These are phyloP conservation scores for Heritiera fomes DNA, from an alignment of 345 rosid genomes.

Conservation along the genomic window DNA sequence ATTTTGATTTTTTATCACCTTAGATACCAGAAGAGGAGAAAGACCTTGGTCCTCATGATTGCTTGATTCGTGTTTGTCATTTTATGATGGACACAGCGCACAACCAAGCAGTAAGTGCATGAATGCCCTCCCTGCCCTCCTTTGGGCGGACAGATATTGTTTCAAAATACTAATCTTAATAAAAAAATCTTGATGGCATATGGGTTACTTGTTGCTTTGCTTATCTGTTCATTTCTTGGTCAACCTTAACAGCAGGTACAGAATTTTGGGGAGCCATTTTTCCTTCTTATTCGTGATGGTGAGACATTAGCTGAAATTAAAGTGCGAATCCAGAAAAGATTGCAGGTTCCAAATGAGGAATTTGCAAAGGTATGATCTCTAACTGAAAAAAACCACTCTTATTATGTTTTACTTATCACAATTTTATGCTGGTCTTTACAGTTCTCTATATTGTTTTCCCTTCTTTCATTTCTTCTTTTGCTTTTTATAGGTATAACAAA, in stretches of 20 bases:
- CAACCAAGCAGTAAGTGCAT: conserved; percentile 44
- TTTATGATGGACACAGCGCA: conserved; percentile 59
- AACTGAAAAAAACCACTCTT: background rate
- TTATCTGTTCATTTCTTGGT: background rate
- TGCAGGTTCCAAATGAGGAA: conserved; percentile 70
- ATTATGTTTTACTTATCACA: background rate
- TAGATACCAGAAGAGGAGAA: conserved; percentile 77
- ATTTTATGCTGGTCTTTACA: conserved; percentile 11
- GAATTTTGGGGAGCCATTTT: conserved; percentile 78
- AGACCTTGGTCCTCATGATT: conserved; percentile 59
- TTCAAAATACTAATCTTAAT: background rate
- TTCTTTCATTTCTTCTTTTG: background rate
- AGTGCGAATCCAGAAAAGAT: conserved; percentile 61
- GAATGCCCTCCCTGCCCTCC: background rate
- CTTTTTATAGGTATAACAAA: background rate
- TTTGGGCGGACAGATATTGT: background rate
- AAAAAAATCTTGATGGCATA: background rate
- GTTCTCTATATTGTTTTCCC: background rate
- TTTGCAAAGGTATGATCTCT: conserved; percentile 48
- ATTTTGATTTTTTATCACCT: conserved; percentile 14
- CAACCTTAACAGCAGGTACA: conserved; percentile 46
- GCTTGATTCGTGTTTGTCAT: conserved; percentile 72
- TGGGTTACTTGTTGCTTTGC: background rate
- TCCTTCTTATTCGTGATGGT: conserved; percentile 65
- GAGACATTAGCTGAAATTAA: conserved; percentile 65